phyloP scores from a whole-genome alignment of 768 basidiomycete species.

The Hortiboletus flavorubellus region DNA sequence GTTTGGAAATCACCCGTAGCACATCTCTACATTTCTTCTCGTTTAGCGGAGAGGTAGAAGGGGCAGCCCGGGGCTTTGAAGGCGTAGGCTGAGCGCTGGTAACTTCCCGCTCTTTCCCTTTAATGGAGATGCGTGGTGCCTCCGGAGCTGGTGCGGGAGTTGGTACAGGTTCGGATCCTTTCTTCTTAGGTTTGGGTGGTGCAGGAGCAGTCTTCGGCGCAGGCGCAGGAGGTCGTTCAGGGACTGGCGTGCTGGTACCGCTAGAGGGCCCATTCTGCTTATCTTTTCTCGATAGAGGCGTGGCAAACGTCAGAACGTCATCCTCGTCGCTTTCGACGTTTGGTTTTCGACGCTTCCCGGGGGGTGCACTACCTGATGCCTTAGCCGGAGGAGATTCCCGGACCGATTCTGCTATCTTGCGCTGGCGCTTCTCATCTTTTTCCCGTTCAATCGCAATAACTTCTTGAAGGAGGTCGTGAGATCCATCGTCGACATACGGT shows the following conservation, averaged over 20 bases:
- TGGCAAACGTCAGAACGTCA: slow-evolving; percentile 59
- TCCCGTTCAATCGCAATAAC: slow-evolving; percentile 77
- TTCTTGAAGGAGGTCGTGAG: slow-evolving; percentile 76
- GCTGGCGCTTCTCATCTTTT: slow-evolving; percentile 50
- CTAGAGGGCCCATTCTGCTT: slow-evolving; percentile 32
- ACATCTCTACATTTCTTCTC: slow-evolving; percentile 82
- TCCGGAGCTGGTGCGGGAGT: slow-evolving; percentile 18
- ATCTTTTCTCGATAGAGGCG: slow-evolving; percentile 56
- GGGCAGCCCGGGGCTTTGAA: slow-evolving; percentile 38
- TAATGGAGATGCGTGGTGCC: slow-evolving; percentile 44
- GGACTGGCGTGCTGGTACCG: slow-evolving; percentile 41
- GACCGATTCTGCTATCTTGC: slow-evolving; percentile 38
- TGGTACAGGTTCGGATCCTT: slow-evolving; percentile 29
- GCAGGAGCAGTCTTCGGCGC: slow-evolving; percentile 24
- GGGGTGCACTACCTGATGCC: slow-evolving; percentile 36
- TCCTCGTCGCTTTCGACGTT: slow-evolving; percentile 47
- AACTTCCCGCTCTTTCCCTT: slow-evolving; percentile 75
- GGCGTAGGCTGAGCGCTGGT: slow-evolving; percentile 32
- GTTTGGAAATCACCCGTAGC: slow-evolving; percentile 52
- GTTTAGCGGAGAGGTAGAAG: slow-evolving; percentile 55
- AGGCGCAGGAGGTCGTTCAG: slow-evolving; percentile 31
- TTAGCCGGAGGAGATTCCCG: slow-evolving; percentile 38
- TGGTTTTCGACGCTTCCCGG: slow-evolving; percentile 58
- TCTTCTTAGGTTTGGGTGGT: slow-evolving; percentile 43
- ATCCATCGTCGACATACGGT: slow-evolving; percentile 76